Conservation (phyloP, 768 basidiomycete genomes). For the Auriscalpium orientale region DNA sequence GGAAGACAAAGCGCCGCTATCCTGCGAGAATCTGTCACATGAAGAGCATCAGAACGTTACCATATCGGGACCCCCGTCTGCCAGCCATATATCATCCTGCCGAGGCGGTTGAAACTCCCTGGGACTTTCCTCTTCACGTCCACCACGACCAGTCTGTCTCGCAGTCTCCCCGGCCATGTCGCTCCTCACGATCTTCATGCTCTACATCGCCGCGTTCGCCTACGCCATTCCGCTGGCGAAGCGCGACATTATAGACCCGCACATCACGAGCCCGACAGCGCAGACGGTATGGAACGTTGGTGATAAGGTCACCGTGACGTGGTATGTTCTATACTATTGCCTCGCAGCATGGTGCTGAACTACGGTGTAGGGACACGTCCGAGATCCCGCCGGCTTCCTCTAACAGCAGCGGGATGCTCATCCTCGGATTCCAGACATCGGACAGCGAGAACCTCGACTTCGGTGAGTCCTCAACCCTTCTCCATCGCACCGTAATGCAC, state of each 20-base stretch:
- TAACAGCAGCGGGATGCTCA: constrained; percentile 31
- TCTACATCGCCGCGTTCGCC: constrained; percentile 1
- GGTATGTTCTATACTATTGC: constrained; percentile 21
- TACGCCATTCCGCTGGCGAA: constrained; percentile 7
- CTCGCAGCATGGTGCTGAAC: not conserved
- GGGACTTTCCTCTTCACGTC: not conserved
- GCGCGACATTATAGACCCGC: constrained; percentile 21
- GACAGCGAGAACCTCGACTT: constrained; percentile 39
- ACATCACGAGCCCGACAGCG: constrained; percentile 32
- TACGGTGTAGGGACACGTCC: constrained; percentile 15
- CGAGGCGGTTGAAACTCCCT: not conserved
- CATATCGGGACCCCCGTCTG: not conserved
- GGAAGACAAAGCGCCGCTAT: too few relatives aligned
- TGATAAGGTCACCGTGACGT: constrained; percentile 32
- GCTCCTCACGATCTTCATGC: not conserved
- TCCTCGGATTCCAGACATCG: constrained; percentile 36
- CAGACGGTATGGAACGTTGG: constrained; percentile 31
- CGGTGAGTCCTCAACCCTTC: constrained; percentile 27
- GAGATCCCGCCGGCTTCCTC: constrained; percentile 30
- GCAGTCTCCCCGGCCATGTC: not conserved
- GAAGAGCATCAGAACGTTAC: not conserved
- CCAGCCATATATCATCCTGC: not conserved
- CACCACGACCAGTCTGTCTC: not conserved
- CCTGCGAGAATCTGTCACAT: constrained; percentile 1
- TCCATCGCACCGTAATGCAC: not conserved